phyloP scores from a whole-genome alignment of 164 flowering plant species.

The Annona squamosa region DNA sequence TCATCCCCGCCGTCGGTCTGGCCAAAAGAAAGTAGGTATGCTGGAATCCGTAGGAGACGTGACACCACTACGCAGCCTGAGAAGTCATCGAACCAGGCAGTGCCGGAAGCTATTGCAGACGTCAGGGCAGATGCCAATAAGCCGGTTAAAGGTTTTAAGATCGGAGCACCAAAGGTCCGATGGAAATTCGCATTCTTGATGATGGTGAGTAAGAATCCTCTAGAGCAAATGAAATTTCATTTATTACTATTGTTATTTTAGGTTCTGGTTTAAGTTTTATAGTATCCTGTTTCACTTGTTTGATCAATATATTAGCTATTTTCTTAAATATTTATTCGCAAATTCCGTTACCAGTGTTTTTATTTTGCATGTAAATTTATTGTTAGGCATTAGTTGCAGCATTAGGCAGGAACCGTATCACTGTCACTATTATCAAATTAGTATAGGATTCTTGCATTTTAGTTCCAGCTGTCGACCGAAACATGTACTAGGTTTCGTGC shows the following conservation, averaged over 20 bases:
- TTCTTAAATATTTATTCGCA: no score
- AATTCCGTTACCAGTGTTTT: no score
- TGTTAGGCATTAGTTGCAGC: no score
- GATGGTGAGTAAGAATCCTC: slow-evolving; percentile 19
- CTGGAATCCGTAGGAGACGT: slow-evolving; percentile 24
- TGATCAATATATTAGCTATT: no score
- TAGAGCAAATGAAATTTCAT: neutral
- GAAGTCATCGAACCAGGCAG: slow-evolving; percentile 11
- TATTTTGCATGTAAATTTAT: no score
- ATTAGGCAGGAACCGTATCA: no score
- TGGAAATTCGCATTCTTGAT: slow-evolving; percentile 34
- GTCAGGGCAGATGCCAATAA: slow-evolving; percentile 2
- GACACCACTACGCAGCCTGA: slow-evolving; percentile 21
- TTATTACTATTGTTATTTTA: neutral
- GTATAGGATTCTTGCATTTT: no score
- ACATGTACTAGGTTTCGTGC: no score
- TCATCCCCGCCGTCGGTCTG: slow-evolving; percentile 16
- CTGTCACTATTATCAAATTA: no score
- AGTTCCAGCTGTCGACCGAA: no score
- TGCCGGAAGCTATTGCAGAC: slow-evolving; percentile 5
- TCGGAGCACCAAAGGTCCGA: slow-evolving; percentile 18
- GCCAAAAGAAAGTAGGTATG: slow-evolving; percentile 20
- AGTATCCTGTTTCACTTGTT: no score
- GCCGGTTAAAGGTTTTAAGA: slow-evolving; percentile 4
- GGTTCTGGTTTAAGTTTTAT: neutral